Evolutionary conservation across 2,329 filamentous ascomycete species (phyloP).

Genomic region (Diaporthe sp.): DNA sequence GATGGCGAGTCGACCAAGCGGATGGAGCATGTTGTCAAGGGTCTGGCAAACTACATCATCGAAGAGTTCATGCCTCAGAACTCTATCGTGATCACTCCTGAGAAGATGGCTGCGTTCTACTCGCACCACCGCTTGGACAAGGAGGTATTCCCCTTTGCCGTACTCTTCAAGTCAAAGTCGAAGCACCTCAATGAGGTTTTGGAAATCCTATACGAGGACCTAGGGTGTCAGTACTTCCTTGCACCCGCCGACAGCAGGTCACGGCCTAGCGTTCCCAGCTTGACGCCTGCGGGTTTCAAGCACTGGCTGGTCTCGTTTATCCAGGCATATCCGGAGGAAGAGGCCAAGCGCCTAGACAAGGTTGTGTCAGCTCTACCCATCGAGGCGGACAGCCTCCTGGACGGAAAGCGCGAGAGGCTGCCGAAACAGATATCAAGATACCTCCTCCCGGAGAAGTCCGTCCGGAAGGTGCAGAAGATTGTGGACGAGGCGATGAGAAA

Average conservation of each 20-base stretch:
- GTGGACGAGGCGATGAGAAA: conserved; percentile 69
- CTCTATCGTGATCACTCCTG: conserved; percentile 78
- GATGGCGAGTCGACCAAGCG: conserved; percentile 74
- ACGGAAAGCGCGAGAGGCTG: conserved; percentile 76
- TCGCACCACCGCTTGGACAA: conserved; percentile 69
- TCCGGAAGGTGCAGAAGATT: conserved; percentile 67
- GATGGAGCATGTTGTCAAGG: conserved; percentile 76
- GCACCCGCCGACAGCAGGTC: conserved; percentile 64
- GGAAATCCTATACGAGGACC: conserved; percentile 65
- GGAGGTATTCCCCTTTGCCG: conserved; percentile 77
- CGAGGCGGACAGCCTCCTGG: conserved; percentile 59
- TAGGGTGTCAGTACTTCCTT: conserved; percentile 72
- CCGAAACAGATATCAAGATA: conserved; percentile 82
- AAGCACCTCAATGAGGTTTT: conserved; percentile 60
- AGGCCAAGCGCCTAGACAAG: conserved; percentile 75
- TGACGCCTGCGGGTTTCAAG: conserved; percentile 76
- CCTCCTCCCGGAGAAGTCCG: conserved; percentile 72
- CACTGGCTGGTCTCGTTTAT: conserved; percentile 80
- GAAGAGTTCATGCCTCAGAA: conserved; percentile 75
- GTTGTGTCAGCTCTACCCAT: conserved; percentile 79
- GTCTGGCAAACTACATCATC: conserved; percentile 79
- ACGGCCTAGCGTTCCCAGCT: conserved; percentile 68
- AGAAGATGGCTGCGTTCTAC: conserved; percentile 82
- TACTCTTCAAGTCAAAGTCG: conserved; percentile 60
- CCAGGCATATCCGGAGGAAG: conserved; percentile 79